Evolutionary conservation across 768 basidiomycete genomes (phyloP).

Genomic region (Russula earlei): DNA sequence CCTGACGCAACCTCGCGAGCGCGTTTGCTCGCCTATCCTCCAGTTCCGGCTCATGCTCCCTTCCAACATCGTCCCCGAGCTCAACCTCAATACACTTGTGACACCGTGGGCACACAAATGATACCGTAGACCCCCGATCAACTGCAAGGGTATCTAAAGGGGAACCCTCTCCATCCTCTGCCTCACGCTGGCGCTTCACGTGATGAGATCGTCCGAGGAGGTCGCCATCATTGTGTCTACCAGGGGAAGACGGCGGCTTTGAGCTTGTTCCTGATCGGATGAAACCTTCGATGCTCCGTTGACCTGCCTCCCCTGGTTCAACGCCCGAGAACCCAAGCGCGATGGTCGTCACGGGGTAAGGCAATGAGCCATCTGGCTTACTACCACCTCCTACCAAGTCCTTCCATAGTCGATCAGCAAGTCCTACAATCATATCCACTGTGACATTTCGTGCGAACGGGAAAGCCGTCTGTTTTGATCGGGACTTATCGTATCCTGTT

Average conservation of each 20-base stretch:
- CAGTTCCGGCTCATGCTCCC: too few species aligned
- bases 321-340: conserved; percentile 71
- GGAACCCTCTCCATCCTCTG: conserved; percentile 11
- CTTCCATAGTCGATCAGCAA: conserved; percentile 78
- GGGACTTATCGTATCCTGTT: conserved; percentile 9
- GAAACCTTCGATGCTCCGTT: conserved; percentile 83
- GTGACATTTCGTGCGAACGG: conserved; percentile 70
- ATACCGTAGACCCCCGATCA: neutral
- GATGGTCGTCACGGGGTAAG: conserved; percentile 64
- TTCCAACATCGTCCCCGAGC: conserved; percentile 24
- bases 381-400: conserved; percentile 53
- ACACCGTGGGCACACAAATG: conserved; percentile 11
- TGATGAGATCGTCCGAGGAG: conserved; percentile 21
- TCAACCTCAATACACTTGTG: neutral
- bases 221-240: neutral
- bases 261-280: conserved; percentile 37
- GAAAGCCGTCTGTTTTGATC: conserved; percentile 77
- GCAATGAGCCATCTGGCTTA: conserved; percentile 26
- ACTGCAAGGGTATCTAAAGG: neutral
- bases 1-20: conserved; percentile 41
- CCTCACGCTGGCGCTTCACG: conserved; percentile 4
- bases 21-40: conserved; percentile 22
- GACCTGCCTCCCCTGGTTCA: conserved; percentile 65
- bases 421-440: conserved; percentile 65
- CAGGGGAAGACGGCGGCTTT: neutral